Evolutionary conservation across 768 basidiomycete species (phyloP).

Genomic region (Trichaptum fuscoviolaceum): DNA sequence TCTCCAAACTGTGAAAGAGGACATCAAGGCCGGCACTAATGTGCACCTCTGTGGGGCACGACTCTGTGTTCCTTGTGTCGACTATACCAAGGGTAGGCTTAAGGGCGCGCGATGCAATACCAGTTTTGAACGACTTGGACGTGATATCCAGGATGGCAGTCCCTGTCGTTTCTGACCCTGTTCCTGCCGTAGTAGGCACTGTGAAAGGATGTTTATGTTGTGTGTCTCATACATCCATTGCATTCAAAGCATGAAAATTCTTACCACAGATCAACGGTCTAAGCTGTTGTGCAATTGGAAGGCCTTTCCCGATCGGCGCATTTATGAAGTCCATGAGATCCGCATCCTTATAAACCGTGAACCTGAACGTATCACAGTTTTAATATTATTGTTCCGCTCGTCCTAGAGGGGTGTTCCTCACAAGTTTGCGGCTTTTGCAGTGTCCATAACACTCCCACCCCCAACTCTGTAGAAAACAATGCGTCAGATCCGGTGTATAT

Average conservation of each 20-base stretch:
- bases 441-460: slow-evolving; percentile 94
- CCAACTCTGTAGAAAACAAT: slow-evolving; percentile 53
- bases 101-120: slow-evolving; percentile 88
- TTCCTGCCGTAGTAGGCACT: slow-evolving; percentile 78
- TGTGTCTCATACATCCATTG: not conserved
- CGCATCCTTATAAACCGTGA: slow-evolving; percentile 86
- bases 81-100: slow-evolving; percentile 84
- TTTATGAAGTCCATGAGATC: slow-evolving; percentile 97
- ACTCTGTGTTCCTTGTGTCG: slow-evolving; percentile 87
- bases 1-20: slow-evolving; percentile 93
- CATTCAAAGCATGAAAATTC: slow-evolving; percentile 12
- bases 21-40: slow-evolving; percentile 95
- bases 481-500: not conserved
- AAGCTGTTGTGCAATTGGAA: slow-evolving; percentile 69
- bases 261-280: slow-evolving; percentile 79
- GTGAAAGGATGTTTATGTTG: not conserved
- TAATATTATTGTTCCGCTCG: not conserved
- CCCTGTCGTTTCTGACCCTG: slow-evolving; percentile 93
- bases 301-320: slow-evolving; percentile 90
- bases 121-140: slow-evolving; percentile 91
- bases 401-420: slow-evolving; percentile 21
- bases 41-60: slow-evolving; percentile 87
- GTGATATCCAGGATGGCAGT: slow-evolving; percentile 93
- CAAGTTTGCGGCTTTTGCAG: slow-evolving; percentile 93
- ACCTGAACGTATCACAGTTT: slow-evolving; percentile 36